phyloP scores from a whole-genome alignment of 2,329 filamentous ascomycete species.

The Aspergillus novofumigatus region DNA sequence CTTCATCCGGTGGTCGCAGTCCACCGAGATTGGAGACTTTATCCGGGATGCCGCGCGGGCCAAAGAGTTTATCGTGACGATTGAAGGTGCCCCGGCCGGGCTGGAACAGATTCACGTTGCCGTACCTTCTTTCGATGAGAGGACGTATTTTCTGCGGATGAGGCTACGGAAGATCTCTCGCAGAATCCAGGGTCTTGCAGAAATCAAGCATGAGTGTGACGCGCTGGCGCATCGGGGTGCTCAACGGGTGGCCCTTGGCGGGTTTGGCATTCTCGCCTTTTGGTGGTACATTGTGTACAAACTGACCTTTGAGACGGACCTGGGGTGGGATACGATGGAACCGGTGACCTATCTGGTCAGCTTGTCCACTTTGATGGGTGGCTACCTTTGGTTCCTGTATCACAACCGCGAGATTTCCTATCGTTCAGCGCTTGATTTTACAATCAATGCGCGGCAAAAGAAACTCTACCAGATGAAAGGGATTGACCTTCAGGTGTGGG shows the following conservation, averaged over 20 bases:
- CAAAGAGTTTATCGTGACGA: constrained; percentile 77
- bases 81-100: constrained; percentile 65
- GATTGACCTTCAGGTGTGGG: constrained; percentile 75
- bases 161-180: constrained; percentile 67
- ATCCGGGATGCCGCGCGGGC: constrained; percentile 83
- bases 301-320: constrained; percentile 64
- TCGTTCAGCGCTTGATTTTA: constrained; percentile 80
- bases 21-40: constrained; percentile 90
- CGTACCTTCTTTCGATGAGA: constrained; percentile 82
- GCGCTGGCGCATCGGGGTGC: constrained; percentile 69
- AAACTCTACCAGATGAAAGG: constrained; percentile 71
- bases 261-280: constrained; percentile 65
- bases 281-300: constrained; percentile 83
- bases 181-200: constrained; percentile 64
- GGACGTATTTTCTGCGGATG: constrained; percentile 83
- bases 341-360: constrained; percentile 86
- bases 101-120: constrained; percentile 65
- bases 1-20: constrained; percentile 84
- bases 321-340: constrained; percentile 89
- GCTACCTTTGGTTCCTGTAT: constrained; percentile 91
- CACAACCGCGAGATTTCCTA: constrained; percentile 88
- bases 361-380: constrained; percentile 79
- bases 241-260: constrained; percentile 73
- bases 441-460: constrained; percentile 72
- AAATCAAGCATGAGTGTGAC: constrained; percentile 79